These are phyloP conservation scores for Starmerella vaccinii DNA, from an alignment of 805 yeast genomes.

Conservation along the genomic window DNA sequence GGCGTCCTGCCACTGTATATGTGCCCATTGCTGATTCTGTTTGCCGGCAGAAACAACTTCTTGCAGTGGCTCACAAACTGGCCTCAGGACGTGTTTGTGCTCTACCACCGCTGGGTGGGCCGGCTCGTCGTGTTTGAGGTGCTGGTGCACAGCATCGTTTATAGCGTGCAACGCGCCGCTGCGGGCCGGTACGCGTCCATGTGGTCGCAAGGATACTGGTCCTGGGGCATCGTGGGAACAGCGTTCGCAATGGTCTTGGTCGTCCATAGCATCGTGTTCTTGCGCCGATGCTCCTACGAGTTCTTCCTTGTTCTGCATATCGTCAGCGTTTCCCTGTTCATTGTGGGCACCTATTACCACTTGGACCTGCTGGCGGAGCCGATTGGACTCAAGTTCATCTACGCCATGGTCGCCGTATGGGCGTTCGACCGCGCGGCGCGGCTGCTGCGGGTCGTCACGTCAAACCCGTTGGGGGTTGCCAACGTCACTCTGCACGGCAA, in stretches of 20 bases:
- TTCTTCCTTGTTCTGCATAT: constrained; percentile 47
- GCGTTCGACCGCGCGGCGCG: constrained; percentile 53
- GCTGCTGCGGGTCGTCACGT: constrained; percentile 37
- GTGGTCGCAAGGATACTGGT: constrained; percentile 20
- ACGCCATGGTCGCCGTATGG: constrained; percentile 58
- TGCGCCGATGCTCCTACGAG: constrained; percentile 50
- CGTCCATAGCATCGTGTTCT: constrained; percentile 40
- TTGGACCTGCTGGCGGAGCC: constrained; percentile 9
- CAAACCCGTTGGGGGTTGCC: constrained; percentile 9
- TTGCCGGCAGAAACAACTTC: constrained; percentile 66
- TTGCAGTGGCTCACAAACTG: constrained; percentile 52
- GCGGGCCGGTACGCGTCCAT: constrained; percentile 10
- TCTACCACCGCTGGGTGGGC: constrained; percentile 41
- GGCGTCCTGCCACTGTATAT: constrained; percentile 20
- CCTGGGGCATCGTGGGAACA: constrained; percentile 23
- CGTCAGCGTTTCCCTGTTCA: constrained; percentile 36
- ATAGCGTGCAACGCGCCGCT: constrained; percentile 16
- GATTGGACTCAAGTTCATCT: constrained; percentile 33
- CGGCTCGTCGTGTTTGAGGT: constrained; percentile 23
- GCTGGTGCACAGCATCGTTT: constrained; percentile 26
- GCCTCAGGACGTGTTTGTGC: constrained; percentile 46
- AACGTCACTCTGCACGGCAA: constrained; percentile 12
- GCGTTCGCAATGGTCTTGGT: constrained; percentile 34
- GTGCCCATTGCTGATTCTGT: constrained; percentile 26
- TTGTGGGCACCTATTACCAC: constrained; percentile 53